Evolutionary conservation across 1,284 basidiomycete species (phyloP).

Genomic region (Fomitopsis pinicola): DNA sequence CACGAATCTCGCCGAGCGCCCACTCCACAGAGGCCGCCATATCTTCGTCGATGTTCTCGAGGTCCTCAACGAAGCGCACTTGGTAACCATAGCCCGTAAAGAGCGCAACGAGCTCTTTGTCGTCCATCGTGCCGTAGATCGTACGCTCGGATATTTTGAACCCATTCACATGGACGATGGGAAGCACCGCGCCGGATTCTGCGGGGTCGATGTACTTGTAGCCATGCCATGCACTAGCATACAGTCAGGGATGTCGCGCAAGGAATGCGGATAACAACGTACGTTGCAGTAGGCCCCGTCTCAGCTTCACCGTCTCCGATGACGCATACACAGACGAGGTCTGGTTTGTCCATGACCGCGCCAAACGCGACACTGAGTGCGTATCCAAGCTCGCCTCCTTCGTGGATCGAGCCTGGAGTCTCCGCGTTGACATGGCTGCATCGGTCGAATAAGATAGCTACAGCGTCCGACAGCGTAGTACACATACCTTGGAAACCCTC

Average conservation of each 20-base stretch:
- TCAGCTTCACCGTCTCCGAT: slow-evolving; percentile 89
- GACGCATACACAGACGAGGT: slow-evolving; percentile 75
- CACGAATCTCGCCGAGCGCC: slow-evolving; percentile 73
- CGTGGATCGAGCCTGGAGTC: slow-evolving; percentile 85
- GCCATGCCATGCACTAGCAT: slow-evolving; percentile 66
- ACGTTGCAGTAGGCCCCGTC: slow-evolving; percentile 78
- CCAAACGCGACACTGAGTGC: slow-evolving; percentile 82
- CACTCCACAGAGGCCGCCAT: slow-evolving; percentile 81
- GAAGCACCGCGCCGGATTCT: slow-evolving; percentile 86
- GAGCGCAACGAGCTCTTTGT: slow-evolving; percentile 70
- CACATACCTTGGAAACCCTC: slow-evolving; percentile 58
- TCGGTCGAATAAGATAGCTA: slow-evolving; percentile 3
- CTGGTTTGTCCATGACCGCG: slow-evolving; percentile 85
- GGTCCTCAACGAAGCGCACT: slow-evolving; percentile 77
- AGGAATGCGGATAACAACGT: slow-evolving; percentile 9
- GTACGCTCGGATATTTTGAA: slow-evolving; percentile 89
- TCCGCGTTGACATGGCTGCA: slow-evolving; percentile 69
- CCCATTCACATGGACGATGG: slow-evolving; percentile 82
- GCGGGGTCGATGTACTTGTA: slow-evolving; percentile 89
- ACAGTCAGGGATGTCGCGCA: not conserved
- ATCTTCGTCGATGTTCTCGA: slow-evolving; percentile 59
- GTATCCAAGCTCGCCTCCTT: slow-evolving; percentile 89
- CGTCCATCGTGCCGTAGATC: slow-evolving; percentile 87
- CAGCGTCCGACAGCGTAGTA: not conserved
- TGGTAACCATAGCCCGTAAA: slow-evolving; percentile 88